Conservation (phyloP, 192 early-diverging fungal genomes). For the Allomyces macrogynus region DNA sequence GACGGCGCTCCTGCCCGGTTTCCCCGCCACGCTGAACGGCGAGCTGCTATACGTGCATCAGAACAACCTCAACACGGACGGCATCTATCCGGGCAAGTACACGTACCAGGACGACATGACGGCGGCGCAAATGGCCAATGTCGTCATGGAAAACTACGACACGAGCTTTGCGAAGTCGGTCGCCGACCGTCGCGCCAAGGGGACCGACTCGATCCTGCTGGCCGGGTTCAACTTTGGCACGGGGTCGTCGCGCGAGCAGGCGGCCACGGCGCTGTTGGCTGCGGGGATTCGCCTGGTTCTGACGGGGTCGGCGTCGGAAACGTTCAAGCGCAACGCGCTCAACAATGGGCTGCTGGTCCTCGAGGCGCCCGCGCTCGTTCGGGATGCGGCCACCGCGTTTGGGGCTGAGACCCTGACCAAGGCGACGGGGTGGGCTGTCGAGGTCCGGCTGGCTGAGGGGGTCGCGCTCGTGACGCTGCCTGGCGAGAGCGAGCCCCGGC, state of each 20-base stretch:
- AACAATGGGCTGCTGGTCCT: constrained; percentile 91
- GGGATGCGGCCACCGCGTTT: constrained; percentile 34
- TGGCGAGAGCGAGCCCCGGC: constrained; percentile 12
- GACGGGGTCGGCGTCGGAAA: constrained; percentile 89
- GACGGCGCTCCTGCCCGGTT: constrained; percentile 22
- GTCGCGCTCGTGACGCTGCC: constrained; percentile 18
- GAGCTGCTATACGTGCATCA: constrained; percentile 72
- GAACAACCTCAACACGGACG: constrained; percentile 98
- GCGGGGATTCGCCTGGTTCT: constrained; percentile 67
- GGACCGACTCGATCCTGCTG: constrained; percentile 60
- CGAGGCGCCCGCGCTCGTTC: constrained; percentile 64
- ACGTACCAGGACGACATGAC: constrained; percentile 93
- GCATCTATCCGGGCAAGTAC: constrained; percentile 96
- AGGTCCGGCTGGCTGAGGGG: constrained; percentile 54
- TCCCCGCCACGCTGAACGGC: constrained; percentile 51
- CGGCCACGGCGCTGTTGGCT: constrained; percentile 79
- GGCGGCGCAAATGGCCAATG: constrained; percentile 69
- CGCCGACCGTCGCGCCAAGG: constrained; percentile 2
- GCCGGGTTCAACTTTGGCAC: constrained; percentile 93
- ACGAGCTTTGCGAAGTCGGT: constrained; percentile 53
- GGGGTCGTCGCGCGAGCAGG: constrained; percentile 93
- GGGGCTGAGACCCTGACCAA: constrained; percentile 34
- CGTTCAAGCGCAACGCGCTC: constrained; percentile 95
- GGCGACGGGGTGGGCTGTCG: constrained; percentile 52
- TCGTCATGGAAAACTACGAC: constrained; percentile 99